Evolutionary conservation across 2,329 filamentous ascomycete genomes (phyloP).

Genomic region (Verticillium albo-atrum): DNA sequence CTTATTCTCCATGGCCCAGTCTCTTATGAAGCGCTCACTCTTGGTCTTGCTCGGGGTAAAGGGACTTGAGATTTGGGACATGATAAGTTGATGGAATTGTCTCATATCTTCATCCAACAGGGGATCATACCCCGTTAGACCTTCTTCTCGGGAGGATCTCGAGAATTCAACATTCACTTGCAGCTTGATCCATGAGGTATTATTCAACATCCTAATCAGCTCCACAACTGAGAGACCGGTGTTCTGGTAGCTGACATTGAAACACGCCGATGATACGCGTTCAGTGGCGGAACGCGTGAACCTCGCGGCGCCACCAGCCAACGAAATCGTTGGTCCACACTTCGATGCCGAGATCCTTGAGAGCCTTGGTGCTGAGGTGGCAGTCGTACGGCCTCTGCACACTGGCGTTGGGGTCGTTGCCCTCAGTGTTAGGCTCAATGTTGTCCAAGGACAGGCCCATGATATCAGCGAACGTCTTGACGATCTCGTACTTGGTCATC

Average conservation of each 20-base stretch:
- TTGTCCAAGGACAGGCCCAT: constrained; percentile 67
- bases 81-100: too few relatives aligned
- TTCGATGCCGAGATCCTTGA: constrained; percentile 71
- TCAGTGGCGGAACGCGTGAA: constrained; percentile 55
- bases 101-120: too few relatives aligned
- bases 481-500: constrained; percentile 89
- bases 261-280: background rate
- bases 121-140: too few relatives aligned
- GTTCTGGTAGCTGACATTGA: background rate
- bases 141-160: too few relatives aligned
- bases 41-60: too few relatives aligned
- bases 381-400: constrained; percentile 84
- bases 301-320: constrained; percentile 72
- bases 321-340: constrained; percentile 71
- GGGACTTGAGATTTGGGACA: too few relatives aligned
- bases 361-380: constrained; percentile 71
- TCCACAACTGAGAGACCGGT: too few relatives aligned
- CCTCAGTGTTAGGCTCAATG: constrained; percentile 66
- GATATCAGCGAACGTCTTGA: constrained; percentile 70
- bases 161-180: too few relatives aligned
- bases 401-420: constrained; percentile 65
- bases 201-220: too few relatives aligned
- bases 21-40: too few relatives aligned
- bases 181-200: too few relatives aligned
- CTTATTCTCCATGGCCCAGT: too few relatives aligned